Conservation (phyloP, 2,329 filamentous ascomycete genomes). For the Nigrograna mackinnonii region DNA sequence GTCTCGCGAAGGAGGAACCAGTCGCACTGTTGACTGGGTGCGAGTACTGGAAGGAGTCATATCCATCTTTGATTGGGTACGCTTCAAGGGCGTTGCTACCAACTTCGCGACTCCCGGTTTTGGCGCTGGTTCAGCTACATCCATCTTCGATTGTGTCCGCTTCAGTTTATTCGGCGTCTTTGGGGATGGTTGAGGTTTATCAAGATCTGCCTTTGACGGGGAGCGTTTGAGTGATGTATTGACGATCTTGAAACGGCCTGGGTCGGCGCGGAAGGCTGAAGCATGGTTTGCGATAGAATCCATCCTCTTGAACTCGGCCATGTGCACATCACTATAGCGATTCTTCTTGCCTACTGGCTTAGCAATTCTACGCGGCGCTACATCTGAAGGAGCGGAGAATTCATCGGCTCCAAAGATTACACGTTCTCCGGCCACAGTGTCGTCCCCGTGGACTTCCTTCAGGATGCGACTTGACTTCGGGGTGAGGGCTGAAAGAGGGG, state of each 20-base stretch:
- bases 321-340: constrained; percentile 83
- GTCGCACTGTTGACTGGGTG: constrained; percentile 36
- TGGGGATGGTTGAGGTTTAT: constrained; percentile 38
- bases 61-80: constrained; percentile 58
- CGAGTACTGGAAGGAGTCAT: constrained; percentile 57
- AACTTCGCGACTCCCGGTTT: constrained; percentile 27
- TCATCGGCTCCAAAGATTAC: constrained; percentile 36
- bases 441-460: constrained; percentile 70
- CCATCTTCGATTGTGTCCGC: constrained; percentile 60
- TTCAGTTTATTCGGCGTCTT: constrained; percentile 51
- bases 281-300: constrained; percentile 89
- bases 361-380: constrained; percentile 68
- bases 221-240: constrained; percentile 32
- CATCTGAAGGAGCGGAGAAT: constrained; percentile 42
- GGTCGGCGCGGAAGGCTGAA: constrained; percentile 71
- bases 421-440: constrained; percentile 42
- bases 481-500: constrained; percentile 61
- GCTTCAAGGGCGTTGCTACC: constrained; percentile 48
- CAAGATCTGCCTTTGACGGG: constrained; percentile 51
- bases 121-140: constrained; percentile 62
- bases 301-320: constrained; percentile 95
- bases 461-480: constrained; percentile 64
- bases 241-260: constrained; percentile 56
- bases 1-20: constrained; percentile 26
- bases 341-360: constrained; percentile 76